Base-by-base conservation (phyloP, 2,329 filamentous ascomycete species). In the Pezicula carpinea region DNA sequence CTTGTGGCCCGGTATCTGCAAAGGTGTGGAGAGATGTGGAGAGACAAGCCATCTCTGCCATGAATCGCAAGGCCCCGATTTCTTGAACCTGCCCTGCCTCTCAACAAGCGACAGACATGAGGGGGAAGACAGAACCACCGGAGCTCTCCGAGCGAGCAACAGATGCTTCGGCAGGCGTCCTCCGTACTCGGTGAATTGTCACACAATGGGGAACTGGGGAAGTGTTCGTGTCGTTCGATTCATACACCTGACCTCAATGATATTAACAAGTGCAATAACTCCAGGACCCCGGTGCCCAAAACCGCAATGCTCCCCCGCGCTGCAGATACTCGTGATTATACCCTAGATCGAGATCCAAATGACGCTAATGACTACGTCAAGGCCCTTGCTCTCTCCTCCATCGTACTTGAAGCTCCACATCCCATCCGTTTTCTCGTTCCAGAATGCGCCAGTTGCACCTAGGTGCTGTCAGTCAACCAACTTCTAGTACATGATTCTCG, bases 401-500 rank as follows among this genome's bases (percentile, higher is more conserved):
- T 90, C 86, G 65, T 83, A 92, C 74, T 93, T 93, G 74, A 85
- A 90, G 59, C 82, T 89, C 85, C 86, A 93, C 79, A 91, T 91
- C 58, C 88, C 88, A 63, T 93, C 87, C 69, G 85, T 89, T 73
- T 90, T 88, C 71, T 90, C 87, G 68, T 93, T 89, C 88, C 88
- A 93, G 75, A 86, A 93, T 29, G 87, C 89, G 41, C 87, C 88
- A 38, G 85, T 87, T 18, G 88, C 87, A 66, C 23, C 23, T 26
- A 10, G 23, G 11, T 26, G 7, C 7, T 26, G 23, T 26, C 11
- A 26, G 23, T 26, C 23, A 10, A 26, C 23, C 3, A 2, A 10
- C 4, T 10, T 26, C 23, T 8, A 8, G 11, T 26, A 26, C 23
- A 3, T 8, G 22, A 26, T 6, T 26, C 23, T 8, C 7, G 23